Conservation (phyloP, 805 yeast species). For the Torulaspora delbrueckii region DNA sequence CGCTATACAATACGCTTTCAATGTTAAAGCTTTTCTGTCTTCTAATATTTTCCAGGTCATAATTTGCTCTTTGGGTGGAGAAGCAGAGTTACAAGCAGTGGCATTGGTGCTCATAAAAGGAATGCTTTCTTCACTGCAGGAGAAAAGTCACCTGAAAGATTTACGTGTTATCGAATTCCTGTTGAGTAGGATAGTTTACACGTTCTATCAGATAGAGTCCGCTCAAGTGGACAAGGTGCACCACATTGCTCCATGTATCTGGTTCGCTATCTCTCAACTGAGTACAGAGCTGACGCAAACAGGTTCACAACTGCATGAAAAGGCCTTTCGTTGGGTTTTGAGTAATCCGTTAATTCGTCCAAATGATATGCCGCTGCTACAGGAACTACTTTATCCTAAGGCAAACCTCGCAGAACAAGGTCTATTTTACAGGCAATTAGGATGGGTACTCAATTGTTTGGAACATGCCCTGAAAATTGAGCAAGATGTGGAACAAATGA, state of each 20-base stretch:
- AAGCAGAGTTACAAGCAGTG: constrained; percentile 13
- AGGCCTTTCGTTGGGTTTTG: constrained; percentile 60
- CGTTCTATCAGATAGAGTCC: constrained; percentile 23
- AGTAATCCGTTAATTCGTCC: constrained; percentile 38
- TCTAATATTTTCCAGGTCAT: constrained; percentile 48
- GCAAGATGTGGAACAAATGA: constrained; percentile 51
- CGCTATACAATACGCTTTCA: constrained; percentile 35
- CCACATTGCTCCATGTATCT: constrained; percentile 44
- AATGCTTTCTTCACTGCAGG: constrained; percentile 41
- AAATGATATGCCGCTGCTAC: constrained; percentile 43
- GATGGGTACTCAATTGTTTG: constrained; percentile 60
- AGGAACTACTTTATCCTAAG: constrained; percentile 13
- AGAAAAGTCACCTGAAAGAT: constrained; percentile 49
- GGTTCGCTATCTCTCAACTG: constrained; percentile 51
- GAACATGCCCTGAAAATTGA: constrained; percentile 43
- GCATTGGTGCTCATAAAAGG: constrained; percentile 44
- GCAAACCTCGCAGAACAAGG: constrained; percentile 37
- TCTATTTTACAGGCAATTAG: constrained; percentile 50
- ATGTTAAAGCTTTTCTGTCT: constrained; percentile 54
- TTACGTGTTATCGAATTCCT: constrained; percentile 50
- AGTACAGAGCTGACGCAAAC: constrained; percentile 61
- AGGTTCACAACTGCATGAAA: constrained; percentile 68
- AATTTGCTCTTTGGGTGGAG: constrained; percentile 41
- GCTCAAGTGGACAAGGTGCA: constrained; percentile 16
- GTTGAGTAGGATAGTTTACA: constrained; percentile 40